Evolutionary conservation across 2,329 filamentous ascomycete genomes (phyloP), one percentile per base, ranked within the genome.

Genomic region (Coleophoma cylindrospora): DNA sequence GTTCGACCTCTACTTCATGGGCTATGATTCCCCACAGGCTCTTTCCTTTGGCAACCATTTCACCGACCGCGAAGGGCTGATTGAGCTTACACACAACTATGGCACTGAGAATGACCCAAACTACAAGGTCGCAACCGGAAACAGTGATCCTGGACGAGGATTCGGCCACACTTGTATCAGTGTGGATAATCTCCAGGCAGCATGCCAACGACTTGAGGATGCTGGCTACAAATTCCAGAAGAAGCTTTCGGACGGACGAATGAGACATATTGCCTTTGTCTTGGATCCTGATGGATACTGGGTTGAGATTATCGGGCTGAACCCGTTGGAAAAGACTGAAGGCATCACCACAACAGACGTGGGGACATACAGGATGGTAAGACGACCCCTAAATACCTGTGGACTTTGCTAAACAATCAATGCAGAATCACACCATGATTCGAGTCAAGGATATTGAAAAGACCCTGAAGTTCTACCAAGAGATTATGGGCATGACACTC

Each of bases 171-270:
- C 91, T 19, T 92, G 89, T 63, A 84, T 97, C 66, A 82, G 80
- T 46, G 87, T 91, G 45, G 87, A 91, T 70, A 84, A 89, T 67
- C 86, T 96, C 55, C 88, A 95, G 72, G 89, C 87, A 3, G 91
- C 92, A 2, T 97, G 94, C 74, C 75, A 91, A 74, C 81, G 91
- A 50, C 79, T 99, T 53, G 90, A 95, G 68, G 87, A 92, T 65
- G 91, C 87, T 7, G 91, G 91, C 0, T 96, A 96, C 72, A 80
- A 80, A 55, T 99, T 97, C 72, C 90, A 97, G 77, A 97, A 97
- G 82, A 95, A 89, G 72, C 75, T 97, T 50, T 83, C 83, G 0
- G 92, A 97, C 58, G 94, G 94, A 2, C 80, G 86, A 50, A 95
- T 95, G 89, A 80, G 79, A 63, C 72, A 88, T 63, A 95, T 97